Evolutionary conservation across 345 rosid species (phyloP).

Genomic region (Euphorbia lathyris): DNA sequence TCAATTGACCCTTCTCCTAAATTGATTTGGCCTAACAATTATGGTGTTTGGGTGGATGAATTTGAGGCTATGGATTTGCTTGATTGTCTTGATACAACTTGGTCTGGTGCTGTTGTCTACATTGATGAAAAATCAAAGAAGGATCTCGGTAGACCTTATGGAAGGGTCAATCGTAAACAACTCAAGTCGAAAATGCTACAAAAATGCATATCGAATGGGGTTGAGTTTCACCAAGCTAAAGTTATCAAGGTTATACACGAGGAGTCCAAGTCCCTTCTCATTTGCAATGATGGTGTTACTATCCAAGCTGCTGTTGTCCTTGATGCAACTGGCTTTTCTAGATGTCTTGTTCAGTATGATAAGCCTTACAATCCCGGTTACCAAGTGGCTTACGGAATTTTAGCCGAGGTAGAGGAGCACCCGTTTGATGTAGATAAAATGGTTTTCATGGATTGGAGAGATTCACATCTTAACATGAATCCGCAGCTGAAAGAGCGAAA

Average conservation of each 20-base stretch:
- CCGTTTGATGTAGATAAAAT: slow-evolving; percentile 91
- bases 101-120: slow-evolving; percentile 93
- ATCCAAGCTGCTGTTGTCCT: slow-evolving; percentile 84
- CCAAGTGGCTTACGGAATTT: slow-evolving; percentile 90
- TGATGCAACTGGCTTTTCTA: slow-evolving; percentile 95
- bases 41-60: slow-evolving; percentile 99
- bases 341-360: slow-evolving; percentile 91
- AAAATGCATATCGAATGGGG: slow-evolving; percentile 80
- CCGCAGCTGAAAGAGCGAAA: slow-evolving; percentile 54
- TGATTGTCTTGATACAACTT: slow-evolving; percentile 90
- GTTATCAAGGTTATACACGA: slow-evolving; percentile 84
- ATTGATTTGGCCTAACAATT: slow-evolving; percentile 97
- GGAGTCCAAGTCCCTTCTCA: slow-evolving; percentile 68
- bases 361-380: slow-evolving; percentile 96
- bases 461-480: slow-evolving; percentile 56
- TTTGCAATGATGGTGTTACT: slow-evolving; percentile 82
- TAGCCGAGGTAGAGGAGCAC: slow-evolving; percentile 94
- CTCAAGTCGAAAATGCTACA: slow-evolving; percentile 91
- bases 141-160: slow-evolving; percentile 78
- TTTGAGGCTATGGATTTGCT: slow-evolving; percentile 96
- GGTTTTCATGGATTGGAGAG: slow-evolving; percentile 99
- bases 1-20: slow-evolving; percentile 84
- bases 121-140: slow-evolving; percentile 53
- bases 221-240: slow-evolving; percentile 86
- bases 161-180: slow-evolving; percentile 90